Evolutionary conservation across 495 filamentous ascomycete genomes (phyloP).

Genomic region (Penicillium subrubescens): DNA sequence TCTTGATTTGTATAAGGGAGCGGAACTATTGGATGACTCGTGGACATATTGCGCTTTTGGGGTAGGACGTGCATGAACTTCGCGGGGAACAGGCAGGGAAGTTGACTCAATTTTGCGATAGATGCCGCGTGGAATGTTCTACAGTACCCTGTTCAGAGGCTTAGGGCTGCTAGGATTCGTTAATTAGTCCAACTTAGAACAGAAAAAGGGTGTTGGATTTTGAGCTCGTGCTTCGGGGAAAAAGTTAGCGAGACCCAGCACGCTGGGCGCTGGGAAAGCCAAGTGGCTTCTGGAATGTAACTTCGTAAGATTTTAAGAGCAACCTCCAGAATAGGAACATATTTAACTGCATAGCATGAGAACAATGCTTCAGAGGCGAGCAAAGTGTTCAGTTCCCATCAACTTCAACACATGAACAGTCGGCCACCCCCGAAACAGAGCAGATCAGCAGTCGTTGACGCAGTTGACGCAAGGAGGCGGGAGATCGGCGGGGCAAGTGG

Average conservation of each 20-base stretch:
- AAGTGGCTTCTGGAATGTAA: background rate
- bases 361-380: background rate
- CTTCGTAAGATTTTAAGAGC: background rate
- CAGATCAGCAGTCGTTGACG: conserved; percentile 24
- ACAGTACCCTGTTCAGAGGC: background rate
- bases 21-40: background rate
- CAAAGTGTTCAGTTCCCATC: background rate
- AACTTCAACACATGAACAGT: background rate
- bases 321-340: background rate
- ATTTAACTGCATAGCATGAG: background rate
- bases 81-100: background rate
- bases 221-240: background rate
- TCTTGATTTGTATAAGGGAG: background rate
- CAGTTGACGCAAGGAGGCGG: conserved; percentile 20
- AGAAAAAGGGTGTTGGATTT: background rate
- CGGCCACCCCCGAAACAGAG: conserved; percentile 4
- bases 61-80: background rate
- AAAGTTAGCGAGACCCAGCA: background rate
- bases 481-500: conserved; percentile 28
- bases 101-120: background rate
- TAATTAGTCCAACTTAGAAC: background rate
- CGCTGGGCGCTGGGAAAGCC: background rate
- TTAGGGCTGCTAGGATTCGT: background rate
- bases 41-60: background rate
- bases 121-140: conserved; percentile 2